Base-by-base conservation (phyloP, 371 early-diverging fungal species). In the Mucor irregularis region DNA sequence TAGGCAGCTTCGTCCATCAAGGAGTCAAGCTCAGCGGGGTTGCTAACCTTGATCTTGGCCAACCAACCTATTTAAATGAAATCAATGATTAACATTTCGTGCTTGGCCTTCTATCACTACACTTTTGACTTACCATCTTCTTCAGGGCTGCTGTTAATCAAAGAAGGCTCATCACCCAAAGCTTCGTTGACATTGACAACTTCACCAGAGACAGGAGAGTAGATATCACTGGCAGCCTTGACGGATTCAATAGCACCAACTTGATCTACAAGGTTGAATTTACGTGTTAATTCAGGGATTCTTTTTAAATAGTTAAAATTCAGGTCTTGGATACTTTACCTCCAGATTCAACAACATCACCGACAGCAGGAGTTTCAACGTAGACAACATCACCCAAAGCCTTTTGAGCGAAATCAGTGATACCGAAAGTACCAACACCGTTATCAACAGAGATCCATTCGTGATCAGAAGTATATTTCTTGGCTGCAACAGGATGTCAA, bases 381-480 rank as follows among this genome's bases (percentile, higher is more conserved):
- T 82, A 98, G 49, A 98, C 98, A 43, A 98, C 90, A 64, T 98
- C 98, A 58, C 98, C 98, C 30, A 98, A 87, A 19, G 89, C 83
- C 58, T 85, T 81, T 72, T 92, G 93, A 42, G 98, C 98, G 63
- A 91, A 91, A 50, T 95, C 85, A 48, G 95, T 92, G 72, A 98
- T 89, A 59, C 98, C 98, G 47, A 97, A 73, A 38, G 95, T 96
- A 53, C 85, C 96, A 40, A 93, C 76, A 58, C 80, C 86, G 55
- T 81, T 69, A 38, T 88, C 81, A 48, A 87, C 72, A 47, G 74
- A 61, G 59, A 96, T 78, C 97, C 97, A 98, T 76, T 98, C 98
- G 75, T 98, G 98, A 31, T 94, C 93, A 46, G 68, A 50, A 17
- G 97, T 95, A 78, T 81, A 98, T 56, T 79, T 82, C 70, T 81